These are phyloP conservation scores for Meyerozyma carpophila DNA, from an alignment of 1,139 yeast species.

Conservation along the genomic window DNA sequence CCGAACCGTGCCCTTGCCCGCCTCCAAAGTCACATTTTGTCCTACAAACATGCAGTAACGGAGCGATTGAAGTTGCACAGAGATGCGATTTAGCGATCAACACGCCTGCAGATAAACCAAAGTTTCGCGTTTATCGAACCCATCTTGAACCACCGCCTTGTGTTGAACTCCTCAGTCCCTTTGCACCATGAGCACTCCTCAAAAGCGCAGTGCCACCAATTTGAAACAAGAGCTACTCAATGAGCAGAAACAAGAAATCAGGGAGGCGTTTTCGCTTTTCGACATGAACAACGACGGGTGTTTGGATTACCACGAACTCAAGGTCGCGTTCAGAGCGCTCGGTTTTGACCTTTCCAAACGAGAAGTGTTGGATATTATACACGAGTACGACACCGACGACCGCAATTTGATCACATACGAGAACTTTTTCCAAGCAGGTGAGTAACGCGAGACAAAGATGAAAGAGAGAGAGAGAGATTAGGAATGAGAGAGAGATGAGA, in stretches of 20 bases:
- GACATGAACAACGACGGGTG: constrained; percentile 91
- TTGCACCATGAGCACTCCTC: constrained; percentile 3
- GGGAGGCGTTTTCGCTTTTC: constrained; percentile 89
- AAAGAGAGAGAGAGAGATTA: neutral
- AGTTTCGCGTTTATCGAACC: neutral
- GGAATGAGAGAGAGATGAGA: neutral
- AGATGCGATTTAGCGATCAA: neutral
- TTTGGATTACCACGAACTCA: constrained; percentile 87
- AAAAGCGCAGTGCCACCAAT: constrained; percentile 25
- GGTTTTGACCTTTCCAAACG: constrained; percentile 84
- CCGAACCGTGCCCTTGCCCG: constrained; percentile 39
- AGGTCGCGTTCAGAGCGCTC: constrained; percentile 87
- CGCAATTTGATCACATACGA: constrained; percentile 71
- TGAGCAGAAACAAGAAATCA: constrained; percentile 87
- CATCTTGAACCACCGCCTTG: neutral
- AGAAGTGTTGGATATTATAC: constrained; percentile 76
- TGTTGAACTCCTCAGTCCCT: neutral
- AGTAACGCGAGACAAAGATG: constrained; percentile 16
- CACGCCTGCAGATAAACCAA: neutral
- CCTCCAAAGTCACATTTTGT: constrained; percentile 36
- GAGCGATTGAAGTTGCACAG: no score
- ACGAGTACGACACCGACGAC: constrained; percentile 77
- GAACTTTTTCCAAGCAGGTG: constrained; percentile 71
- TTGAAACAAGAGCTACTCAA: constrained; percentile 66
- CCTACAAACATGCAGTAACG: constrained; percentile 22